Base-by-base conservation (phyloP, 768 basidiomycete genomes). In the Ramaria rubella region DNA sequence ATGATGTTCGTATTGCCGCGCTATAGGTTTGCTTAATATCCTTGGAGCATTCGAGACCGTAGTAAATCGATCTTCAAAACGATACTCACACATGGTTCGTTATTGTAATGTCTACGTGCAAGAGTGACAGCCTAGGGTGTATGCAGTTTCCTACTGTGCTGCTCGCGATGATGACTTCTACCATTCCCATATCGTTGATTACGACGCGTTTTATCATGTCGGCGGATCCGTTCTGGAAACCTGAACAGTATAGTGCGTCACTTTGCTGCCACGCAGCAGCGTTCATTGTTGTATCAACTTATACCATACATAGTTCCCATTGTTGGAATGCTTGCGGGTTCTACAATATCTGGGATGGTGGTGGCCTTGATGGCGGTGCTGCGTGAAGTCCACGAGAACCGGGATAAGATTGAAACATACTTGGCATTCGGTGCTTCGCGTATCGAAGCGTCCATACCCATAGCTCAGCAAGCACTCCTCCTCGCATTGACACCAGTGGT, bases 371-470 rank as follows among this genome's bases (percentile, higher is more conserved):
- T 78, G 53, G 83, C 79, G 54, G 77, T 91, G n/a, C 73, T 90
- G 45, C 87, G 81, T 59, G 89, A 93, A 62, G 70, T 94, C 21
- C 75, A 81, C 4, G 91, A 93, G 58, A 93, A 90, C 65, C 70
- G 77, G 26, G 92, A 94, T 69, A 92, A 89, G 65, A 79, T 91
- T 1, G 93, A 95, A 67, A 86, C 82, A 31, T 87, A 88, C 60
- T 82, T 94, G 24, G 86, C 91, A 0, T 90, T 91, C 58, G 92
- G 92, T 1, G 93, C 90, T 0, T 83, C 87, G 0, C 76, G 91
- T 15, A 79, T 85, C 60, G 92, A 93, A 67, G 93, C 91, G 0
- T 91, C 87, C 64, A 77, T 79, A 57, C 90, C 91, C 0, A 78
- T 94, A 44, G 86, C 82, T 0, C 77, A 79, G 1, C 86, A 91